phyloP scores from a whole-genome alignment of 805 yeast genomes.

The Blastobotrys mokoenaii region DNA sequence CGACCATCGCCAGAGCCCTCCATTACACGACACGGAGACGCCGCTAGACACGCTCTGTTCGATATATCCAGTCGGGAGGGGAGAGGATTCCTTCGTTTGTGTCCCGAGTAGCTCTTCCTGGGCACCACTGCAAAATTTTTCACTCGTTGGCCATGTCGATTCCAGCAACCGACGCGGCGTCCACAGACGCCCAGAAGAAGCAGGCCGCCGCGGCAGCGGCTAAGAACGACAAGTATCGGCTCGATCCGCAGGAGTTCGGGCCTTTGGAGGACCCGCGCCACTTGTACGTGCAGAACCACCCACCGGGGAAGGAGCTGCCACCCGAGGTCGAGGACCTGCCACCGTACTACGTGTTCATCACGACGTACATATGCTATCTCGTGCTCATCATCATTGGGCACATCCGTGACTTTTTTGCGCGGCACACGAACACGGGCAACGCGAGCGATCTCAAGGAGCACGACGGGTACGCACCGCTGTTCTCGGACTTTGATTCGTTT shows the following conservation, averaged over 20 bases:
- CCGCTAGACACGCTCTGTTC: no score
- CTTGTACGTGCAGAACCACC: constrained; percentile 52
- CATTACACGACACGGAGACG: no score
- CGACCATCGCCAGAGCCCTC: no score
- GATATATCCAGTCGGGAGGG: no score
- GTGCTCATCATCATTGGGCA: constrained; percentile 85
- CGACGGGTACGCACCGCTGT: constrained; percentile 94
- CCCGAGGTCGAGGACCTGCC: constrained; percentile 69
- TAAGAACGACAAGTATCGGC: no score
- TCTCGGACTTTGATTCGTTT: constrained; percentile 86
- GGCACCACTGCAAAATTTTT: no score
- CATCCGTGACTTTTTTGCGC: constrained; percentile 79
- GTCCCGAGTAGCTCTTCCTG: no score
- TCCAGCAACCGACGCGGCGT: no score
- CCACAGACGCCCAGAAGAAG: no score
- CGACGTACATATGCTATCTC: constrained; percentile 80
- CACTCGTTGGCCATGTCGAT: no score
- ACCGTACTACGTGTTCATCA: constrained; percentile 65
- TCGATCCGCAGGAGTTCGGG: constrained; percentile 19
- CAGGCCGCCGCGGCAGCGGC: no score
- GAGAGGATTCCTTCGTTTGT: no score
- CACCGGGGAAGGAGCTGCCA: constrained; percentile 47
- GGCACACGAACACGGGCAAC: constrained; percentile 51
- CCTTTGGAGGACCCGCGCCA: constrained; percentile 30
- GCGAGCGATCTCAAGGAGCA: constrained; percentile 59